Evolutionary conservation across 1,139 yeast species (phyloP).

Genomic region (Hemisphaericaspora subhashii): DNA sequence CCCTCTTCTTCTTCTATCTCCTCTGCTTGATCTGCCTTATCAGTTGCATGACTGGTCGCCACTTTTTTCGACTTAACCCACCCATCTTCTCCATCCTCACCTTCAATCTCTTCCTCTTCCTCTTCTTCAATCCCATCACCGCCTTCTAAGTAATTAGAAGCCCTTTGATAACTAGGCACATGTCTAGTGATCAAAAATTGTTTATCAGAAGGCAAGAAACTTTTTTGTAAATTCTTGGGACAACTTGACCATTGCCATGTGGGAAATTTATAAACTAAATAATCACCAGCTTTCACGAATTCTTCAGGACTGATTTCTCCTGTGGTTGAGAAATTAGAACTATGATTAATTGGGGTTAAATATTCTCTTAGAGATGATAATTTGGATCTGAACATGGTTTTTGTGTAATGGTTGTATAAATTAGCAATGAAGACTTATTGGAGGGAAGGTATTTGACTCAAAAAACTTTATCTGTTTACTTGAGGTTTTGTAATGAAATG

Average conservation of each 20-base stretch:
- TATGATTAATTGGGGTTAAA: slow-evolving; percentile 84
- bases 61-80: slow-evolving; percentile 46
- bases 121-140: slow-evolving; percentile 35
- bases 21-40: slow-evolving; percentile 12
- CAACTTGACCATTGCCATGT: slow-evolving; percentile 94
- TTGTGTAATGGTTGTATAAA: no score
- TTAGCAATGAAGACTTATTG: not conserved
- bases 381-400: slow-evolving; percentile 60
- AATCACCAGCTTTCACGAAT: slow-evolving; percentile 91
- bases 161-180: slow-evolving; percentile 83
- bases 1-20: slow-evolving; percentile 7
- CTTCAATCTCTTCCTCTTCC: slow-evolving; percentile 35
- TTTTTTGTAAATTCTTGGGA: slow-evolving; percentile 58
- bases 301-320: slow-evolving; percentile 96
- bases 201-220: slow-evolving; percentile 80
- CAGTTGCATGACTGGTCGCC: slow-evolving; percentile 4
- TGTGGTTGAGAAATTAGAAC: slow-evolving; percentile 75
- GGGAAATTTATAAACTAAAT: slow-evolving; percentile 85
- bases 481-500: no score
- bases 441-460: no score
- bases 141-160: slow-evolving; percentile 53
- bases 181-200: slow-evolving; percentile 85
- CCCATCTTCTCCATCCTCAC: slow-evolving; percentile 52
- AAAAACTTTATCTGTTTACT: no score
- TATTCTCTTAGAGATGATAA: slow-evolving; percentile 86